Percentiles rank a stretch among this genome's conserved stretches.
phyloP scores from a whole-genome alignment of 805 yeast species.

The Torulaspora gathmanii region DNA sequence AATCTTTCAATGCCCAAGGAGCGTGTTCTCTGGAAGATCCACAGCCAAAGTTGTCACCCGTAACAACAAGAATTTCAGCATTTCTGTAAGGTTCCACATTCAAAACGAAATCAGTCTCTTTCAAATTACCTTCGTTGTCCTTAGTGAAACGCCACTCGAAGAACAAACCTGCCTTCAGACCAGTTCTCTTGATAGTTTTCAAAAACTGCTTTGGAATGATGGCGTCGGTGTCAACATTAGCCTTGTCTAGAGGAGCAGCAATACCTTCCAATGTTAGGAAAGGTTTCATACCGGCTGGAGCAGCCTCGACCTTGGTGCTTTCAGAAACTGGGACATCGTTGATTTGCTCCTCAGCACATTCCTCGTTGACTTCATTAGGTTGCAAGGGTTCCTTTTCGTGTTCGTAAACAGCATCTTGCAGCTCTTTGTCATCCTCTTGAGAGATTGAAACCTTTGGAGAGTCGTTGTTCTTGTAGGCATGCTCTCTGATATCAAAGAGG shows the following conservation, averaged over 20 bases:
- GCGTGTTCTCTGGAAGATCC: conserved; percentile 99
- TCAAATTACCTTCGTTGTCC: conserved; percentile 63
- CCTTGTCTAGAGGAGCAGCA: conserved; percentile 91
- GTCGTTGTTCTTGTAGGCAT: conserved; percentile 56
- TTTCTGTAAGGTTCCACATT: conserved; percentile 78
- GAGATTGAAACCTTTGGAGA: conserved; percentile 50
- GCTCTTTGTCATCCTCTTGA: conserved; percentile 45
- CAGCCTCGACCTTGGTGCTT: conserved; percentile 34
- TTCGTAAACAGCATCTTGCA: conserved; percentile 66
- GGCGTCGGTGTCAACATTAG: conserved; percentile 97
- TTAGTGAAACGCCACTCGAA: conserved; percentile 81
- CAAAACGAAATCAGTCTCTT: conserved; percentile 83
- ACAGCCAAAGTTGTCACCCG: conserved; percentile 98
- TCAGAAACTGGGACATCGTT: conserved; percentile 59
- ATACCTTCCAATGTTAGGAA: conserved; percentile 74
- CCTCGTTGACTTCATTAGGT: conserved; percentile 47
- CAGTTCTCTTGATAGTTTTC: conserved; percentile 96
- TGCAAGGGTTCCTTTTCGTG: conserved; percentile 63
- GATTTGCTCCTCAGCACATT: conserved; percentile 49
- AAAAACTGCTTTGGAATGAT: conserved; percentile 97
- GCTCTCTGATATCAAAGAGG: conserved; percentile 85
- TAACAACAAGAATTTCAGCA: conserved; percentile 79
- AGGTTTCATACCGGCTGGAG: conserved; percentile 60
- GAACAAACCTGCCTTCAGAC: conserved; percentile 81
- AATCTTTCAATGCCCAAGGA: conserved; percentile 98